Percentiles rank a stretch among this genome's conserved stretches.
These are phyloP conservation scores for Mucor velutinosus DNA, from an alignment of 371 early-diverging fungal genomes.

Conservation along the genomic window DNA sequence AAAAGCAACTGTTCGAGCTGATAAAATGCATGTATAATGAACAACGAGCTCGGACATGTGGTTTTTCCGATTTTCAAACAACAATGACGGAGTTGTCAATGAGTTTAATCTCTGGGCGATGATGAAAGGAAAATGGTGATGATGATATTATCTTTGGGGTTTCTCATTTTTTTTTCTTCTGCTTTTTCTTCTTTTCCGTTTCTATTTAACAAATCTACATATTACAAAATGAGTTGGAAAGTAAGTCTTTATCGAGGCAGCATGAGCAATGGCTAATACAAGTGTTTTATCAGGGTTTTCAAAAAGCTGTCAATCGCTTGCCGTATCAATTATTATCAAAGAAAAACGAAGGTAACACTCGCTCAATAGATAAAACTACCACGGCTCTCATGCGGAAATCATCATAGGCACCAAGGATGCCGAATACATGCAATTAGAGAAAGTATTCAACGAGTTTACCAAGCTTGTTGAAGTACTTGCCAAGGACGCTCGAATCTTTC, in stretches of 20 bases:
- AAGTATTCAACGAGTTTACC: constrained; percentile 61
- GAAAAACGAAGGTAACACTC: constrained; percentile 43
- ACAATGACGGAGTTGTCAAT: constrained; percentile 5
- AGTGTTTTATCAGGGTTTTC: constrained; percentile 21
- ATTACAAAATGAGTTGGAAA: constrained; percentile 12
- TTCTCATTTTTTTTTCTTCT: not conserved
- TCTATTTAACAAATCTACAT: not conserved
- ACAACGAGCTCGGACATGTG: not conserved
- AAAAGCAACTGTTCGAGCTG: not conserved
- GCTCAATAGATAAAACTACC: not conserved
- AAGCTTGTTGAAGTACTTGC: constrained; percentile 59
- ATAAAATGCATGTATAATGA: not conserved
- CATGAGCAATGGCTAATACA: not conserved
- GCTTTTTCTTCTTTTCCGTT: not conserved
- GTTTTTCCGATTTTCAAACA: not conserved
- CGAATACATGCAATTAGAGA: constrained; percentile 67
- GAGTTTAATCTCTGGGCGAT: not conserved
- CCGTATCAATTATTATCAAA: constrained; percentile 50
- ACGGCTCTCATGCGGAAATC: not conserved
- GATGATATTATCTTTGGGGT: not conserved
- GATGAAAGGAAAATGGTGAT: not conserved
- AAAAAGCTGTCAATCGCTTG: constrained; percentile 36
- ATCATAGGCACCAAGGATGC: constrained; percentile 66
- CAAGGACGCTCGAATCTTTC: constrained; percentile 73
- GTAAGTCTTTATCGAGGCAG: not conserved